Evolutionary conservation across 2,329 filamentous ascomycete species (phyloP).

Genomic region (Monilinia laxa): DNA sequence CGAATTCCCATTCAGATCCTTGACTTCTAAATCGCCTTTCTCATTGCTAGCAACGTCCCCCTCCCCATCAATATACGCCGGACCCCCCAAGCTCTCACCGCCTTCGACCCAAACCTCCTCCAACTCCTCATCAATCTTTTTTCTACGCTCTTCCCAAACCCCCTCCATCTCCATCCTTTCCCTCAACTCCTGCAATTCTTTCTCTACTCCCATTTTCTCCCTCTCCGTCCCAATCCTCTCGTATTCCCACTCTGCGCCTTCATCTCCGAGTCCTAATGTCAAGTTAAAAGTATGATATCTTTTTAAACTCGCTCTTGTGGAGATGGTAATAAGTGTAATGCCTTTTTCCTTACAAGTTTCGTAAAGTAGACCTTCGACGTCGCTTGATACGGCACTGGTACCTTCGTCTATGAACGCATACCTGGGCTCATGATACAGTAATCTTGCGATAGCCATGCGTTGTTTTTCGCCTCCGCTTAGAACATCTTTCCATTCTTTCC

Average conservation of each 20-base stretch:
- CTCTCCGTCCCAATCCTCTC: constrained; percentile 90
- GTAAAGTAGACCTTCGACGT: constrained; percentile 92
- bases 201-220: constrained; percentile 91
- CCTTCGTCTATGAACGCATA: constrained; percentile 96
- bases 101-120: constrained; percentile 44
- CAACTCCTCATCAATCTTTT: constrained; percentile 82
- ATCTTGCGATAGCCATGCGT: constrained; percentile 82
- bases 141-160: constrained; percentile 73
- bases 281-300: constrained; percentile 95
- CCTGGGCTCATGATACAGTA: constrained; percentile 91
- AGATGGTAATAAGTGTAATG: constrained; percentile 95
- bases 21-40: background rate
- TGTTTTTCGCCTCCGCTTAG: constrained; percentile 98
- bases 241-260: constrained; percentile 86
- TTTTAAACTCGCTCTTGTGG: constrained; percentile 89
- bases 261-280: constrained; percentile 74
- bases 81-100: constrained; percentile 32
- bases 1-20: background rate
- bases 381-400: constrained; percentile 88
- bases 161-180: constrained; percentile 80
- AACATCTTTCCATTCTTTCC: constrained; percentile 98
- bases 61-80: constrained; percentile 22
- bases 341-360: constrained; percentile 90
- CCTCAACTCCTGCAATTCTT: constrained; percentile 80
- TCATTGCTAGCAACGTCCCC: too few relatives aligned